Evolutionary conservation across 371 early-diverging fungal species (phyloP), one percentile per base, ranked within the genome.

Genomic region (Apophysomyces elegans): DNA sequence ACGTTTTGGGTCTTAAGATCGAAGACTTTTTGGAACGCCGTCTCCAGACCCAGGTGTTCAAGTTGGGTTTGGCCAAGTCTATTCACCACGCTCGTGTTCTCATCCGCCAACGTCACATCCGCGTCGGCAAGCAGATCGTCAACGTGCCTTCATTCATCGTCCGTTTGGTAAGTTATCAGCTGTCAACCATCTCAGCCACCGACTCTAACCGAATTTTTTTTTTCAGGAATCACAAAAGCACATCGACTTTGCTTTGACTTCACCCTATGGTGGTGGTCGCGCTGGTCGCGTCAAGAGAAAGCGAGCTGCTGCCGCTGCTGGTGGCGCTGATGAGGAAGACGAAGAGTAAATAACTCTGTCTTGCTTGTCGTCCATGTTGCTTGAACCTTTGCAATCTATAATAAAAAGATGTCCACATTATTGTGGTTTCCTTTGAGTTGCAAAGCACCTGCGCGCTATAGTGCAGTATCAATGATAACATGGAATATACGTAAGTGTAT

Each of bases 31-130:
- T 99, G 88, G 99, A 99, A 86, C 93, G 99, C 77, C 94, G 99
- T 77, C 94, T 99, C 74, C 99, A 99, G 88, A 96, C 98, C 77
- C 97, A 96, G 88, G 99, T 99, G 70, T 97, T 96, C 93, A 95
- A 96, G 91, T 88, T 92, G 67, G 99, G 99, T 69, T 87, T 99
- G 64, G 99, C 99, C 86, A 97, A 95, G 90, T 96, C 96, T 67
- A 95, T 99, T 75, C 99, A 99, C 90, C 99, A 99, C 84, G 99
- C 99, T 65, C 95, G 99, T 88, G 97, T 97, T 74, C 85, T 99
- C 76, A 99, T 99, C 86, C 92, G 94, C 73, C 97, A 96, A 82
- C 91, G 94, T 68, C 99, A 99, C 92, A 99, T 99, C 84, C 94
- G 93, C 72, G 99, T 99, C 77, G 99, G 99, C 79, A 97, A 96